A percentile compares a stretch with the other conserved stretches of the same genome.
phyloP scores from a whole-genome alignment of 2,329 filamentous ascomycete genomes.

The Aspergillus puulaauensis region DNA sequence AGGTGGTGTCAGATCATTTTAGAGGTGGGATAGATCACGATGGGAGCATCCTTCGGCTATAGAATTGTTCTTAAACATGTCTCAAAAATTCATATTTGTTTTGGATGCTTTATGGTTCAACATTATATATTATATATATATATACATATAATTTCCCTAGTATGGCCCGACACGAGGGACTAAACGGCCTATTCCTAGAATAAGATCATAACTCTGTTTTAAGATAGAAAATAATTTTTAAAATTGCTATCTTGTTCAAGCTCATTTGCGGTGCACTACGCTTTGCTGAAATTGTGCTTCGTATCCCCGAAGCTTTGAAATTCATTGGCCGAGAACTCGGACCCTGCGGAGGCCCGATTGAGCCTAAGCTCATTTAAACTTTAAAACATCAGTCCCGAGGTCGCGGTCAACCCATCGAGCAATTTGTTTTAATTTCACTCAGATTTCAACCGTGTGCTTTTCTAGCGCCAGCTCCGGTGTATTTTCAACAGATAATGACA shows the following conservation, averaged over 20 bases:
- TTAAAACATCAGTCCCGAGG: background rate
- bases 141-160: too few species aligned
- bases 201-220: too few species aligned
- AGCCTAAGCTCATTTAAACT: background rate
- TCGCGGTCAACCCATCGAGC: background rate
- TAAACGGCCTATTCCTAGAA: too few species aligned
- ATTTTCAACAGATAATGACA: constrained; percentile 5
- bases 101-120: too few species aligned
- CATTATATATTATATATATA: too few species aligned
- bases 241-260: too few species aligned
- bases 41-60: constrained; percentile 67
- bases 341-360: background rate
- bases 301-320: background rate
- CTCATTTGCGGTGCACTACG: too few species aligned
- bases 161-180: too few species aligned
- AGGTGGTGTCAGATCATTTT: constrained; percentile 78
- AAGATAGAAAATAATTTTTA: too few species aligned
- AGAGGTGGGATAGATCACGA: constrained; percentile 80
- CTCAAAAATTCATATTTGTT: background rate
- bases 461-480: constrained; percentile 2
- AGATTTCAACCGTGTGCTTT: background rate
- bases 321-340: background rate
- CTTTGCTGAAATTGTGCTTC: too few species aligned
- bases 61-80: constrained; percentile 2
- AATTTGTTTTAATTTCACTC: background rate